Conservation (phyloP, 208 protist genomes). For the Acanthamoeba rhysodes region DNA sequence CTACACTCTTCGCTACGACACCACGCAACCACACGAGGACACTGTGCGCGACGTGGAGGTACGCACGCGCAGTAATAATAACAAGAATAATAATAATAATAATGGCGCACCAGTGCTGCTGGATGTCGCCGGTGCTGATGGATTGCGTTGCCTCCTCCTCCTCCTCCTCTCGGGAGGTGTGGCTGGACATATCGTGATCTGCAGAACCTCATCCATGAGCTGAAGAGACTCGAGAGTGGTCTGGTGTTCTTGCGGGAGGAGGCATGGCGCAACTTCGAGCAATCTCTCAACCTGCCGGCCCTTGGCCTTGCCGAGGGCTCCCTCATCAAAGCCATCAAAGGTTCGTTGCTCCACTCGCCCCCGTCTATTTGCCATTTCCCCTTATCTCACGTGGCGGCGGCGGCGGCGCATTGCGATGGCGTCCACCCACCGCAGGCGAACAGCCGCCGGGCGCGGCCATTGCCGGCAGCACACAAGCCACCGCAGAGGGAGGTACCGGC, state of each 20-base stretch:
- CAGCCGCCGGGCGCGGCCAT: too few relatives aligned
- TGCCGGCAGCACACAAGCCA: neutral
- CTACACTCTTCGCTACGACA: conserved; percentile 49
- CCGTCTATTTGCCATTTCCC: too few relatives aligned
- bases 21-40: neutral
- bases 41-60: conserved; percentile 55
- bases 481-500: neutral
- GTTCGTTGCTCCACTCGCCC: neutral
- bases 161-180: neutral
- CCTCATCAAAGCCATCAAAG: neutral
- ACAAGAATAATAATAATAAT: too few relatives aligned
- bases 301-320: conserved; percentile 28
- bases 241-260: conserved; percentile 15
- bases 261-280: conserved; percentile 33
- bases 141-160: too few relatives aligned
- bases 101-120: too few relatives aligned
- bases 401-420: neutral
- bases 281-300: conserved; percentile 26
- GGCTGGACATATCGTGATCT: neutral
- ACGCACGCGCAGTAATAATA: too few relatives aligned
- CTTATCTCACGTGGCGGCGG: neutral
- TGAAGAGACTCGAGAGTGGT: conserved; percentile 26
- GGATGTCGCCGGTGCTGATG: too few relatives aligned
- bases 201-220: conserved; percentile 56
- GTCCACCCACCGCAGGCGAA: neutral